Base-by-base conservation (phyloP, 2,329 filamentous ascomycete species). In the Botrytis pseudocinerea region DNA sequence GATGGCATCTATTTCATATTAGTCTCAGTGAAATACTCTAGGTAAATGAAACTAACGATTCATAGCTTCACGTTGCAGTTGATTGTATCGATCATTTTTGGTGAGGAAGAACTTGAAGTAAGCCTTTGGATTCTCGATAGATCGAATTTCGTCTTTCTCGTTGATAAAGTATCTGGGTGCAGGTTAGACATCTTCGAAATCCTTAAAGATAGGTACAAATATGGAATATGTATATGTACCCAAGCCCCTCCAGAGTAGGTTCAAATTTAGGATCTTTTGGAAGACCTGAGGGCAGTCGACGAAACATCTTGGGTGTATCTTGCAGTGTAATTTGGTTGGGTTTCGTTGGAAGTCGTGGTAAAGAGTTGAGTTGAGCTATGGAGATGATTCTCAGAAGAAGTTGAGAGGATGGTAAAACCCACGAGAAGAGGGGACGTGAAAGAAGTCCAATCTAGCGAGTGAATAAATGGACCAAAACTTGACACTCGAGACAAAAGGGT, bases 51-150 rank as follows among this genome's bases (percentile, higher is more conserved):
- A 81, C 85, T 76, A 81, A 93, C 93, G 83, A 78, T 97, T 91
- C 82, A 97, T 90, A 57, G 90, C 86, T 76, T 92, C 92, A 28
- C 91, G 87, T 78, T 94, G 93, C 32, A 91, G 85, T 59, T 91
- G 87, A 81, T 97, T 97, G 82, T 91, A 87, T 54, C 94, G 90
- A n/a, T 88, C 85, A 81, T 94, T 94, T 77, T 89, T 90, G 80
- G 88, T 91, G 70, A 92, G 82, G 80, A 90, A 91, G 85, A 87
- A 97, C 77, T 93, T 88, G 84, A 93, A 97, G 79, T 90, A 91
- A 76, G 87, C 85, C 42, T 91, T 86, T 0, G 92, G 90, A 51
- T 93, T 84, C 35, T 87, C 84, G 71, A 93, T 91, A 74, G 86
- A 90, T 65, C 92, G 90, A 75, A 97, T 88, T 78, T 95, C 89